Evolutionary conservation across 2,329 filamentous ascomycete genomes (phyloP).

Genomic region (Metarhizium humberi): DNA sequence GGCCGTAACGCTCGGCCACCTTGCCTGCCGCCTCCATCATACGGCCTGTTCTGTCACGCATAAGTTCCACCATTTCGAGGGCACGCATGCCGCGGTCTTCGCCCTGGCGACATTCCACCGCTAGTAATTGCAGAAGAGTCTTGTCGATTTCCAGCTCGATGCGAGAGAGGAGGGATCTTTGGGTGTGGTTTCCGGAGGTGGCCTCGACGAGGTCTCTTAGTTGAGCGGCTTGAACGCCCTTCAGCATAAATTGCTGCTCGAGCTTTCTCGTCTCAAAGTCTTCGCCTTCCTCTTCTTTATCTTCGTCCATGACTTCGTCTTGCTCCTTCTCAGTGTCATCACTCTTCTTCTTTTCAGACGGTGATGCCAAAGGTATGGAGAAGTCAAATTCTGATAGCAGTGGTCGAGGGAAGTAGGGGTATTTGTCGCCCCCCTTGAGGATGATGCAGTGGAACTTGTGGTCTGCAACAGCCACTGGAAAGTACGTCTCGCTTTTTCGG

Average conservation of each 20-base stretch:
- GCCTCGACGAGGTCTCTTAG: constrained; percentile 64
- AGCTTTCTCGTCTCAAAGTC: constrained; percentile 49
- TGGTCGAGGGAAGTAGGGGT: constrained; percentile 86
- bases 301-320: constrained; percentile 27
- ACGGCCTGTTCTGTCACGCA: constrained; percentile 74
- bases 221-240: constrained; percentile 62
- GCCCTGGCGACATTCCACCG: constrained; percentile 80
- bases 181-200: constrained; percentile 46
- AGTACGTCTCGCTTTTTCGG: constrained; percentile 83
- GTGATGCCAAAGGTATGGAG: constrained; percentile 64
- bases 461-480: constrained; percentile 87
- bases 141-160: constrained; percentile 85
- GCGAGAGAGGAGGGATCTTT: constrained; percentile 57
- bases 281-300: constrained; percentile 21
- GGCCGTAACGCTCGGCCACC: constrained; percentile 77
- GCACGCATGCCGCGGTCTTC: constrained; percentile 94
- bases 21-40: constrained; percentile 90
- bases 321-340: constrained; percentile 23
- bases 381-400: constrained; percentile 92
- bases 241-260: constrained; percentile 74
- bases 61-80: constrained; percentile 77
- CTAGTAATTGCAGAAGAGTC: constrained; percentile 78
- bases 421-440: constrained; percentile 86
- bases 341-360: constrained; percentile 25
- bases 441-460: constrained; percentile 98